Evolutionary conservation across 2,329 filamentous ascomycete species (phyloP).

Genomic region (Nannizziopsis barbatae): DNA sequence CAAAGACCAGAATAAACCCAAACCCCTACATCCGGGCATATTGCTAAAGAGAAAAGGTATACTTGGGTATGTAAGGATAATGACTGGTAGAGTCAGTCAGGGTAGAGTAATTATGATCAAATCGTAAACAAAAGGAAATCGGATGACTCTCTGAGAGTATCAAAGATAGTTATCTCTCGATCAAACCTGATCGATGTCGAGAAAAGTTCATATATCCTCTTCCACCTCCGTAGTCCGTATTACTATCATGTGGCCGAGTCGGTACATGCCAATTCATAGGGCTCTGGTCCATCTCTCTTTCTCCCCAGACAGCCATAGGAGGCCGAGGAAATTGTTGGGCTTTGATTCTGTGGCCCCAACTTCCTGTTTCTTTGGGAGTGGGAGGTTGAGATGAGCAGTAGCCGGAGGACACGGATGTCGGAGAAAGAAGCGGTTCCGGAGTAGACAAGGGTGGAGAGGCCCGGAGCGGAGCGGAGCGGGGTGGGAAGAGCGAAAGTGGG

Average conservation of each 20-base stretch:
- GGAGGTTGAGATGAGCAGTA: neutral
- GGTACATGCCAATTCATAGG: neutral
- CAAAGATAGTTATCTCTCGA: neutral
- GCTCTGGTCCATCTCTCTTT: neutral
- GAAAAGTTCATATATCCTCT: constrained; percentile 4
- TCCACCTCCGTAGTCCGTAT: neutral
- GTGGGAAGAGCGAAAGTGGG: neutral
- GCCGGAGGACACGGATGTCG: neutral
- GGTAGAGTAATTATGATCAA: neutral
- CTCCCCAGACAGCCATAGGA: constrained; percentile 1
- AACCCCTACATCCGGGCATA: too few relatives aligned
- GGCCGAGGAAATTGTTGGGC: constrained; percentile 1
- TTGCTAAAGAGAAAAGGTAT: too few relatives aligned
- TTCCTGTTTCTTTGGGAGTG: neutral
- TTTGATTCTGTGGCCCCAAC: neutral
- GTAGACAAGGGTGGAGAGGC: neutral
- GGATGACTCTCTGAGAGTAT: neutral
- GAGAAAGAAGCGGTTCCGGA: neutral
- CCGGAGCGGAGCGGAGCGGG: neutral
- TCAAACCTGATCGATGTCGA: neutral
- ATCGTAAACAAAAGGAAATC: neutral
- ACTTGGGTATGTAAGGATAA: too few relatives aligned
- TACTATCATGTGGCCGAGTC: neutral
- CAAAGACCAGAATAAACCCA: too few relatives aligned
- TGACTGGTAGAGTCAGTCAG: neutral